These are phyloP conservation scores for Trichosporon coremiiforme DNA, from an alignment of 1,284 basidiomycete species.

Conservation along the genomic window DNA sequence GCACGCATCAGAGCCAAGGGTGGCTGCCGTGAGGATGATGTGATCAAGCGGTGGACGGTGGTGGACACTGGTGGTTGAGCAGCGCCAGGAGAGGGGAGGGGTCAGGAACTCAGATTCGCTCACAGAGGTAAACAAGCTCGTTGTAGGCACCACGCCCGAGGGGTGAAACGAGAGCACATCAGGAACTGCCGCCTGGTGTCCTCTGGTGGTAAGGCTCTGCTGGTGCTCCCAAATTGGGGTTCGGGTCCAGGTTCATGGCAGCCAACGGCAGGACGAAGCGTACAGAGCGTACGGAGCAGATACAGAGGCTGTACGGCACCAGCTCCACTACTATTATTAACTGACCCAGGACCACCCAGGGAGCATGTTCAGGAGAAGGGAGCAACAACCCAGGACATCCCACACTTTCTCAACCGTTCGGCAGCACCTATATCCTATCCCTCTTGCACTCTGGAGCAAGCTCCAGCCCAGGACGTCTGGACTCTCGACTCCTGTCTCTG, in stretches of 20 bases:
- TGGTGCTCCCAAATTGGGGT: slow-evolving; percentile 10
- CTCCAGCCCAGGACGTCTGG: background rate
- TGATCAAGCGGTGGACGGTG: background rate
- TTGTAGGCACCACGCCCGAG: background rate
- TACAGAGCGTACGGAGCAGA: too few species aligned
- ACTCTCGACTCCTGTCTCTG: too few species aligned
- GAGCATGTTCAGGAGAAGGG: too few species aligned
- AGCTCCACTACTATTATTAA: background rate
- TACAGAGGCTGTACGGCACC: too few species aligned
- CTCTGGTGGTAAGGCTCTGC: background rate
- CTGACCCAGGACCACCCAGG: background rate
- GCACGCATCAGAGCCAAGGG: background rate
- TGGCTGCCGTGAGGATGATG: background rate
- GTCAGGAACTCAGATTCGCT: background rate
- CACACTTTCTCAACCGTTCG: slow-evolving; percentile 5
- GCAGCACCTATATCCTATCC: too few species aligned
- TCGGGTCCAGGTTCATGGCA: background rate
- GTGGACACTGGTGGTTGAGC: background rate
- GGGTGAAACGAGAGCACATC: slow-evolving; percentile 3
- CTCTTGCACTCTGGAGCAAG: background rate
- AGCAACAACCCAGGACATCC: background rate
- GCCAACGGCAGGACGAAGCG: too few species aligned
- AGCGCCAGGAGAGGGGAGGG: slow-evolving; percentile 3
- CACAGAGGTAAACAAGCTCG: background rate
- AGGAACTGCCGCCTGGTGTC: background rate